phyloP scores from a whole-genome alignment of 2,329 filamentous ascomycete genomes.

The Fusarium neocosmosporiellum region DNA sequence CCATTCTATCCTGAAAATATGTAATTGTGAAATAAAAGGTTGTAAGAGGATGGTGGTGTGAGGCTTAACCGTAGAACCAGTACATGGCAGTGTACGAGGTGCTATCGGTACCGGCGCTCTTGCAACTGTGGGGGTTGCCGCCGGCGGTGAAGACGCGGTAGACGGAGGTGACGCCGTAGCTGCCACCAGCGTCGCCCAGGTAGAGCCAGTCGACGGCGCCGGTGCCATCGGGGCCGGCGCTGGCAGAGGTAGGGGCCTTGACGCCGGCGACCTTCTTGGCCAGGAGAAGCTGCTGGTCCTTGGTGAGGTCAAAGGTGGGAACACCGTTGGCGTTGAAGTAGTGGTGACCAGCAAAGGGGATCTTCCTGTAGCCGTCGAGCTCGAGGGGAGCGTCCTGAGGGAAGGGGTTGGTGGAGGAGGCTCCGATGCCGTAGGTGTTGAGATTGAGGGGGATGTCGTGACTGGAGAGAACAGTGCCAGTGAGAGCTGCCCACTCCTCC shows the following conservation, averaged over 20 bases:
- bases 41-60: not conserved
- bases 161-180: constrained; percentile 54
- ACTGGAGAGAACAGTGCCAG: constrained; percentile 53
- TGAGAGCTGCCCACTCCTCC: constrained; percentile 54
- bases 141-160: constrained; percentile 68
- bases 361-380: constrained; percentile 48
- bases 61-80: constrained; percentile 63
- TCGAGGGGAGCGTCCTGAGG: constrained; percentile 51
- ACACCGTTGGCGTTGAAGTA: constrained; percentile 67
- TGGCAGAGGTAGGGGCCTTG: constrained; percentile 62
- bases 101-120: constrained; percentile 57
- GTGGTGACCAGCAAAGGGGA: constrained; percentile 71
- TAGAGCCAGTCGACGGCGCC: constrained; percentile 68
- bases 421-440: constrained; percentile 49
- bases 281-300: constrained; percentile 52
- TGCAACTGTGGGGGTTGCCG: constrained; percentile 59
- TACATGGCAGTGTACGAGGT: constrained; percentile 68
- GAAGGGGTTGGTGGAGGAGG: constrained; percentile 60
- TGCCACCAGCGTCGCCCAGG: constrained; percentile 56
- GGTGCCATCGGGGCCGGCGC: constrained; percentile 58
- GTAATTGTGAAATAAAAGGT: constrained; percentile 28
- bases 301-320: constrained; percentile 70
- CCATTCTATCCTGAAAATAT: constrained; percentile 35
- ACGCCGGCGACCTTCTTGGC: constrained; percentile 62
- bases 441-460: constrained; percentile 62